A percentile compares a stretch with the other conserved stretches of the same genome.
Evolutionary conservation across 2,329 filamentous ascomycete genomes (phyloP).

Genomic region (Aureobasidium lini): DNA sequence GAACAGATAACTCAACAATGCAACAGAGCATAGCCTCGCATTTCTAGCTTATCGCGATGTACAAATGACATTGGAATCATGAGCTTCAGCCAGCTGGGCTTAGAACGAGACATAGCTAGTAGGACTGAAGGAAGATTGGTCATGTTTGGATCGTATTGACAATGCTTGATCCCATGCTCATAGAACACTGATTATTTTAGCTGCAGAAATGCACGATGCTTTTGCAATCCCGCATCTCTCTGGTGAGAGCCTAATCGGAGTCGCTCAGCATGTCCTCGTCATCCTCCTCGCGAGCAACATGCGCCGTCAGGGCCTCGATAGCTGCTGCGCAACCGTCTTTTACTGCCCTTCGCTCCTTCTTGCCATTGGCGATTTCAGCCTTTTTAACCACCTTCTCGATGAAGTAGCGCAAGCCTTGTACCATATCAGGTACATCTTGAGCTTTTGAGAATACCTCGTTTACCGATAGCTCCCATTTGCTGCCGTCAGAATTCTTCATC

Average conservation of each 20-base stretch:
- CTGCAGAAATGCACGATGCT: neutral
- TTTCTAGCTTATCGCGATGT: no score
- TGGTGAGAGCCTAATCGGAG: neutral
- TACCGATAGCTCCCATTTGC: slow-evolving; percentile 51
- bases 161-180: no score
- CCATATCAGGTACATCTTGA: slow-evolving; percentile 58
- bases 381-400: slow-evolving; percentile 66
- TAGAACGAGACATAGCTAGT: no score
- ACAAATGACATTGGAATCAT: no score
- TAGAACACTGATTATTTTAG: neutral
- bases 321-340: slow-evolving; percentile 34
- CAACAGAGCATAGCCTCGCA: no score
- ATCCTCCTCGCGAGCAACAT: neutral
- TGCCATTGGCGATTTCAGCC: slow-evolving; percentile 47
- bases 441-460: slow-evolving; percentile 59
- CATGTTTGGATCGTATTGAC: no score
- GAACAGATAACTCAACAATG: no score
- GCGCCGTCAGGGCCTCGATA: slow-evolving; percentile 20
- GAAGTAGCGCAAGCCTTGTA: slow-evolving; percentile 71
- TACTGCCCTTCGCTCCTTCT: slow-evolving; percentile 46
- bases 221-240: neutral
- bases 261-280: slow-evolving; percentile 12
- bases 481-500: slow-evolving; percentile 36
- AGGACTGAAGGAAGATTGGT: no score
- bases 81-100: no score